Evolutionary conservation across 768 basidiomycete species (phyloP).

Genomic region (Auricularia heimuer): DNA sequence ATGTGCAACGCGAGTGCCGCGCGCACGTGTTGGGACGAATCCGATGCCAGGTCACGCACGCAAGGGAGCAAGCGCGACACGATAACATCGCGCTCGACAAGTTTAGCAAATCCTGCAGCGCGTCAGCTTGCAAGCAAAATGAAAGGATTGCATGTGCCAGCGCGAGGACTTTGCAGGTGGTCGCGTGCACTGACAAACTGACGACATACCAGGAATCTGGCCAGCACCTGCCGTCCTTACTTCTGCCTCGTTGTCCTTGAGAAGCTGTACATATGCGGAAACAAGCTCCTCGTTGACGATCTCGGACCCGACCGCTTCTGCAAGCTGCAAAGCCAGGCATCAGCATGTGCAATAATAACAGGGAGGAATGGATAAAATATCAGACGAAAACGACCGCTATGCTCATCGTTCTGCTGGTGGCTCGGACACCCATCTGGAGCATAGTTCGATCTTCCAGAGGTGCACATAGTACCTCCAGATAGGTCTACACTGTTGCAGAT

Average conservation of each 20-base stretch:
- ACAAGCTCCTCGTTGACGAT: constrained; percentile 91
- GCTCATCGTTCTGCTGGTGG: too few species aligned
- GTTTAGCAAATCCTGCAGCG: constrained; percentile 76
- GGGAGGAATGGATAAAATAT: too few species aligned
- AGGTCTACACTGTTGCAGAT: too few species aligned
- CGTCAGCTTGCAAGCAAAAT: neutral
- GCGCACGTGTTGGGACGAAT: constrained; percentile 92
- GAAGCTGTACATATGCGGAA: constrained; percentile 80
- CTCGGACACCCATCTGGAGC: too few species aligned
- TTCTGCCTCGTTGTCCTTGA: constrained; percentile 98
- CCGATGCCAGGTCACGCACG: constrained; percentile 87
- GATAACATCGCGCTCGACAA: constrained; percentile 89
- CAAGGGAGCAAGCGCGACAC: constrained; percentile 89
- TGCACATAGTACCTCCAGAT: too few species aligned
- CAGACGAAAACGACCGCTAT: too few species aligned
- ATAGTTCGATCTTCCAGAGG: too few species aligned
- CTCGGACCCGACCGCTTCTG: constrained; percentile 80
- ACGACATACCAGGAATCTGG: constrained; percentile 79
- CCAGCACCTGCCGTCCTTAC: constrained; percentile 93
- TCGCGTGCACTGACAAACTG: neutral
- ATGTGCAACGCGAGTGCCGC: constrained; percentile 95
- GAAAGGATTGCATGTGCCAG: too few species aligned
- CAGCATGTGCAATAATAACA: constrained; percentile 1
- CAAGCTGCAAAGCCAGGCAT: constrained; percentile 44
- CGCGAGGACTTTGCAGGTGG: too few species aligned